These are phyloP conservation scores for Chloris gayana DNA, from an alignment of 176 grass and related monocot genomes.

Conservation along the genomic window DNA sequence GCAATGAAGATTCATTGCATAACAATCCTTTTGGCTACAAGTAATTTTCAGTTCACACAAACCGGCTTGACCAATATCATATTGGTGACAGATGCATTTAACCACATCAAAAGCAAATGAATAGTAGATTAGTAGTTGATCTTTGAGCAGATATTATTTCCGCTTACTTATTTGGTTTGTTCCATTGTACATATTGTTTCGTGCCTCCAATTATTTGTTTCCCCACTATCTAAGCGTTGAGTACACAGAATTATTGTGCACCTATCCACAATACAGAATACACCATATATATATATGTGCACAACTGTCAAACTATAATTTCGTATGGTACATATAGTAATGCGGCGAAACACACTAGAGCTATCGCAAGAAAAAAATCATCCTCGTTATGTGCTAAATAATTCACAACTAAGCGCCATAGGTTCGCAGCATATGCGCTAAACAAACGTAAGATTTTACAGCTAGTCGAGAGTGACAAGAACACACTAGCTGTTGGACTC, in stretches of 20 bases:
- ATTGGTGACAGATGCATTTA: neutral
- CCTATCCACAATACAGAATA: neutral
- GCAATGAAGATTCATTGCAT: neutral
- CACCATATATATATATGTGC: neutral
- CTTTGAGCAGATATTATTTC: neutral
- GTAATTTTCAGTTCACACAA: neutral
- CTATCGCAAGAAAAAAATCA: slow-evolving; percentile 33
- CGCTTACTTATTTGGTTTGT: neutral
- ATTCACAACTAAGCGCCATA: slow-evolving; percentile 14
- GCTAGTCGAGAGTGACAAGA: slow-evolving; percentile 25
- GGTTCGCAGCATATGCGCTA: slow-evolving; percentile 40
- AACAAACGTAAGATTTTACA: slow-evolving; percentile 1
- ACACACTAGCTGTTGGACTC: slow-evolving; percentile 19
- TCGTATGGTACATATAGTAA: neutral
- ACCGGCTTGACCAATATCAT: neutral
- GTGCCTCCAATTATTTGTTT: neutral
- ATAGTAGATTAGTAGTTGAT: neutral
- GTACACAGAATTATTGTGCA: neutral
- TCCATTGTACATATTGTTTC: neutral
- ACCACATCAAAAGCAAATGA: neutral
- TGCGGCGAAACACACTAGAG: neutral
- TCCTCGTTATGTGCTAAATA: slow-evolving; percentile 1
- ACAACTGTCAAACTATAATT: neutral
- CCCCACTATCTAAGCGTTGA: neutral
- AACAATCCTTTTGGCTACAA: neutral